Evolutionary conservation across 192 early-diverging fungal genomes (phyloP), one percentile per base, ranked within the genome.

Genomic region (Backusella westeae): DNA sequence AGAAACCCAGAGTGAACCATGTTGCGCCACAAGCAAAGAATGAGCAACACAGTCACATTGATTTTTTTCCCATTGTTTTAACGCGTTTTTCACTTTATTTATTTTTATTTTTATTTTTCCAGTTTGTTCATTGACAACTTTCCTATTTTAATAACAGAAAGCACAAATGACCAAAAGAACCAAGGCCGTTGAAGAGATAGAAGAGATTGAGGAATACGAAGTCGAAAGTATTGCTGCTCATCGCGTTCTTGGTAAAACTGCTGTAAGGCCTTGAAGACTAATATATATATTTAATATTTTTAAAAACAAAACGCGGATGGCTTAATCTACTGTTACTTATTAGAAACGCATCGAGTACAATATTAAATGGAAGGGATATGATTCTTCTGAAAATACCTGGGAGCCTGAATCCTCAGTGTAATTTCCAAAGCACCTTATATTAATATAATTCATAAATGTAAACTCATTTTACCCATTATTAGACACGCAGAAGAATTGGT

Each of bases 191-290:
- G 56, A 63, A 26, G 56, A 49, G 17, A 19, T 19, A 49, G 46
- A 26, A n/a, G 44, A 73, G 26, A 34, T 49, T 73, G 53, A 74
- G 26, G 52, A 74, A 42, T 74, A 66, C 36, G 53, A 65, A 59
- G 73, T 65, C 2, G 53, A 74, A 32, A 39, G 14, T 1, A 56
- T 66, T 56, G 52, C 52, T 21, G 10, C 4, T 21, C 73, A 74
- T 74, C 53, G 73, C 4, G 29, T 63, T 32, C 19, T 14, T 26
- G 35, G 39, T 8, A 56, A 26, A 59, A 59, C 17, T 17, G n/a
- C 29, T 29, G 34, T 59, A 56, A 63, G 32, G 34, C 15, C n/a
- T 29, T 34, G 3, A 34, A 39, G 38, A 39, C 10, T 39, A 39
- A 10, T 15, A 12, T 14, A 35, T 19, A 1, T 17, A 0, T 32